Evolutionary conservation across 306 rosid genomes (phyloP), one percentile per base, ranked within the genome.

Genomic region (Acacia crassicarpa): DNA sequence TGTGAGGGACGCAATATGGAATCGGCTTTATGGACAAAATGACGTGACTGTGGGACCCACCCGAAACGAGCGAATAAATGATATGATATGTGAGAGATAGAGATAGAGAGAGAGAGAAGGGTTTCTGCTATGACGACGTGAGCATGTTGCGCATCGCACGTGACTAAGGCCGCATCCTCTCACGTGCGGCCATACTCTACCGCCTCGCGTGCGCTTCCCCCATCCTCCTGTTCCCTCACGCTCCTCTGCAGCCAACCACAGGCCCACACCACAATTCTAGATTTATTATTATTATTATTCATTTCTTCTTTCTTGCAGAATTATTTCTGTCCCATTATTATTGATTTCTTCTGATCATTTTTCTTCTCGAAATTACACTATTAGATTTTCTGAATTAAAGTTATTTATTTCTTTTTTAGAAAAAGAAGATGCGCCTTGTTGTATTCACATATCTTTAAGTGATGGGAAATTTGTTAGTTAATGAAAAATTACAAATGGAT

Each of bases 191-290:
- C 84, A 85, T 84, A 81, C 92, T 87, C 70, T 78, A 83, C 85
- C 83, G 88, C 76, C 88, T 80, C 85, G 94, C 87, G 92, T 92
- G 93, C 89, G 89, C 91, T 91, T 90, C 93, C 89, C 89, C 35
- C 67, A 1, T 6, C 61, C 25, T 19, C 10, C 59, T 53, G 20
- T 53, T 6, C 61, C 66, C 35, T 61, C 27, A 4, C 32, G 33
- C 67, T 23, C 35, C 17, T 23, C 11, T 12, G 6, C 65, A 2
- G 27, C 1, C 25, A n/a, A n/a, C n/a, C n/a, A n/a, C n/a, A n/a
- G n/a, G n/a, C 32, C 63, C 13, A 48, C 63, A 56, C 63, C 63
- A 0, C 53, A 14, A 48, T 48, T 48, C 1, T 46, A 11, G 3
- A 46, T 14, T 46, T 46, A 46, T 46, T 9, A 2, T 46, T 46